Evolutionary conservation across 1,284 basidiomycete species (phyloP), one percentile per base, ranked within the genome.

Genomic region (Dichomitus squalens): DNA sequence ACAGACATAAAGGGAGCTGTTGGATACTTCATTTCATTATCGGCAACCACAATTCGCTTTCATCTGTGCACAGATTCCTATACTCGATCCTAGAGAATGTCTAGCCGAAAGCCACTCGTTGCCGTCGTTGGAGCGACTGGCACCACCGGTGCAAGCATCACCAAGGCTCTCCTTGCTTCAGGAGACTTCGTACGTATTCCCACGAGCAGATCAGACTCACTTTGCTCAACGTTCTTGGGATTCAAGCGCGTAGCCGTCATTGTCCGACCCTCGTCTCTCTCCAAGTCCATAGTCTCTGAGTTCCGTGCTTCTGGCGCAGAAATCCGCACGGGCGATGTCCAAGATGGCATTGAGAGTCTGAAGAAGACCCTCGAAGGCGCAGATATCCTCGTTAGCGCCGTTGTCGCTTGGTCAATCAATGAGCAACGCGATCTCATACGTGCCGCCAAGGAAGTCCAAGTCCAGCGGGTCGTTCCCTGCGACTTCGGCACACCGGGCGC

Each of bases 61-160:
- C n/a, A n/a, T n/a, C n/a, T n/a, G n/a, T n/a, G n/a, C n/a, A n/a
- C 43, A 4, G 27, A 31, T 14, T 18, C 25, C 7, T 29, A 31
- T 7, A 11, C 25, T 16, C 27, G n/a, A 1, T 27, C 18, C 25
- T 16, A 25, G 29, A 31, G 27, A 18, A 47, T 47, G 44, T 18
- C 44, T 8, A 47, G 18, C n/a, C 31, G 20, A 21, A 61, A 57
- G 38, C 56, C 61, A 14, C 63, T 63, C 27, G 67, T 68, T 2
- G 56, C 67, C 53, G 55, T 68, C 23, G 39, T 67, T 12, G 66
- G 66, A 5, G 63, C 57, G 3, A 61, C 64, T n/a, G 67, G 67
- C 7, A 35, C 25, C 20, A 67, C 67, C 9, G 67, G 64, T 1
- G 9, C 35, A 7, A 38, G 40, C n/a, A 60, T 67, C 46, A 49